Conservation (phyloP, 2,329 filamentous ascomycete species). For the Onygenales sp. region DNA sequence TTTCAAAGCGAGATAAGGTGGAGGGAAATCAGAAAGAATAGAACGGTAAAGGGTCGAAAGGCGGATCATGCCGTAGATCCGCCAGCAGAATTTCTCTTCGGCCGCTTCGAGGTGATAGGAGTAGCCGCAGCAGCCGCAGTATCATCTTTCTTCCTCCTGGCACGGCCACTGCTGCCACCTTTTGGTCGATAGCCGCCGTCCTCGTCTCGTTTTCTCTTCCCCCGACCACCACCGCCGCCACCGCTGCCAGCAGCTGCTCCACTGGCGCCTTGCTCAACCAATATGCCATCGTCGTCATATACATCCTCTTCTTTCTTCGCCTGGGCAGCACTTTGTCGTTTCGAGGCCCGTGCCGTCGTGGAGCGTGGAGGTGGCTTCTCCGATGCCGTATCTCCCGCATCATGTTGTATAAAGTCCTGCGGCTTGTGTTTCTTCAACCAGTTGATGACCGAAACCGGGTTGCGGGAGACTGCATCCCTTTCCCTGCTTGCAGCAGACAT, state of each 20-base stretch:
- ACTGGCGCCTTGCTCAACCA: conserved; percentile 25
- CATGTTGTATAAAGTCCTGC: conserved; percentile 74
- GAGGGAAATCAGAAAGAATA: not conserved
- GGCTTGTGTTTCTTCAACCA: conserved; percentile 84
- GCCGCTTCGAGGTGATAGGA: conserved; percentile 15
- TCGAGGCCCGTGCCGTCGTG: conserved; percentile 32
- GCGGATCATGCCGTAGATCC: conserved; percentile 8
- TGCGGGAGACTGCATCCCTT: conserved; percentile 53
- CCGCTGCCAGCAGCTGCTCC: conserved; percentile 13
- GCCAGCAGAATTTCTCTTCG: conserved; percentile 23
- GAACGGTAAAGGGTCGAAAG: not conserved
- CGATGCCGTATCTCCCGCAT: conserved; percentile 36
- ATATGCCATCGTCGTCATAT: conserved; percentile 34
- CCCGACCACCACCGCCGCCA: conserved; percentile 17
- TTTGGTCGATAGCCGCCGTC: conserved; percentile 39
- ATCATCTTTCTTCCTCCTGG: conserved; percentile 30
- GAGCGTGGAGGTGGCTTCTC: conserved; percentile 33
- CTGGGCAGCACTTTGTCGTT: conserved; percentile 26
- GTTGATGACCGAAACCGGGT: conserved; percentile 88
- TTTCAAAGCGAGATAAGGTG: not conserved
- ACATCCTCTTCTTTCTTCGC: conserved; percentile 31
- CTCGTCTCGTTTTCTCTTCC: conserved; percentile 40
- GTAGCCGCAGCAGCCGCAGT: not conserved
- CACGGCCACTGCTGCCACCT: conserved; percentile 30
- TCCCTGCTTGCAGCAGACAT: conserved; percentile 41